phyloP scores from a whole-genome alignment of 2,329 filamentous ascomycete species.

The Cytospora schulzeri region DNA sequence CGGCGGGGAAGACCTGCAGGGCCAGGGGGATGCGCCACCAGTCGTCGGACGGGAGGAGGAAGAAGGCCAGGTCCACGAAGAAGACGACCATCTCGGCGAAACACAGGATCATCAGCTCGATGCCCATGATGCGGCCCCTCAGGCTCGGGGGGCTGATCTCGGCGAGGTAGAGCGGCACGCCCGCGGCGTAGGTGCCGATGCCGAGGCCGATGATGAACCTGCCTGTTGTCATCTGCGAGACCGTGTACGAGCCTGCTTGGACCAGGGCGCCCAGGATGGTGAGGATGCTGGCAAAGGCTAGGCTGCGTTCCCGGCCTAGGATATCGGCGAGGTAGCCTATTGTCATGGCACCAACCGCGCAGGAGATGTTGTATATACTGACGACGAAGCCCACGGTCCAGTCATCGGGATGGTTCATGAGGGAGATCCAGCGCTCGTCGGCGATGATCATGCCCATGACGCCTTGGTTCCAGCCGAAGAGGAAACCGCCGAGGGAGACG shows the following conservation, averaged over 20 bases:
- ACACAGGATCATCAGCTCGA: slow-evolving; percentile 38
- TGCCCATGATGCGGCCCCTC: slow-evolving; percentile 36
- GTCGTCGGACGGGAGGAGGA: slow-evolving; percentile 32
- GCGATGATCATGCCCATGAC: slow-evolving; percentile 39
- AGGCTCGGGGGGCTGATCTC: slow-evolving; percentile 36
- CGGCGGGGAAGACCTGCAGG: slow-evolving; percentile 33
- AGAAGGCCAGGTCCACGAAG: slow-evolving; percentile 36
- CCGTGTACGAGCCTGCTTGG: slow-evolving; percentile 11
- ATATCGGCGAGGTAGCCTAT: slow-evolving; percentile 35
- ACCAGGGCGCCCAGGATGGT: slow-evolving; percentile 19
- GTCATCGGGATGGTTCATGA: slow-evolving; percentile 36
- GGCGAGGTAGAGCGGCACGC: slow-evolving; percentile 38
- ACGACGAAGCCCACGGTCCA: slow-evolving; percentile 37
- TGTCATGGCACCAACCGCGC: slow-evolving; percentile 35
- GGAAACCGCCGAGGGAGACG: slow-evolving; percentile 33
- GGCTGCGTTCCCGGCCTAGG: slow-evolving; percentile 35
- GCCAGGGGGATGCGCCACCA: slow-evolving; percentile 39
- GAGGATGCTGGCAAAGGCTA: slow-evolving; percentile 34
- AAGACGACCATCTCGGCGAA: slow-evolving; percentile 38
- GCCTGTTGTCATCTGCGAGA: slow-evolving; percentile 33
- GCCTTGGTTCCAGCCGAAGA: slow-evolving; percentile 38
- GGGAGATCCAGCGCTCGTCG: slow-evolving; percentile 34
- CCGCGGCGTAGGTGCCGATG: slow-evolving; percentile 36
- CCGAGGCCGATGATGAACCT: slow-evolving; percentile 35
- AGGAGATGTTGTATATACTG: slow-evolving; percentile 38